phyloP scores from a whole-genome alignment of 441 rosid species.

The Kokia cookei region DNA sequence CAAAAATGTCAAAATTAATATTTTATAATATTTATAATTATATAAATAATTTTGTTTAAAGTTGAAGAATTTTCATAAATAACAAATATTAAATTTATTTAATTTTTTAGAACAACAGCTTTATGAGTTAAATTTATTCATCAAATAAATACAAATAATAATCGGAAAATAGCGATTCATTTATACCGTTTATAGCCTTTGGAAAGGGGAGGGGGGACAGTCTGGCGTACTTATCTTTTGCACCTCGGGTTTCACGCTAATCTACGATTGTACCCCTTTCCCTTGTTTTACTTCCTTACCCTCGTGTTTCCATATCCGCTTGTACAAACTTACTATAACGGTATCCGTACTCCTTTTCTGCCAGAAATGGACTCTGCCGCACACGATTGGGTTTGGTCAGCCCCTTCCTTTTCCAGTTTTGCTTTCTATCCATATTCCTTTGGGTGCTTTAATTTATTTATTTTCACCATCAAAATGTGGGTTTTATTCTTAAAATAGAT shows the following conservation, averaged over 20 bases:
- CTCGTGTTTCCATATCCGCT: background rate
- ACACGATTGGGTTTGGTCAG: background rate
- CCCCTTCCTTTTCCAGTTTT: background rate
- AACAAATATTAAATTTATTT: no score
- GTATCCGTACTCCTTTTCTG: slow-evolving; percentile 6
- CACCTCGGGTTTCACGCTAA: slow-evolving; percentile 21
- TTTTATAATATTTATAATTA: no score
- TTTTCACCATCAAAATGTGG: background rate
- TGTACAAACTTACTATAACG: background rate
- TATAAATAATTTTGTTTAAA: no score
- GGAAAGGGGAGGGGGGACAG: slow-evolving; percentile 56
- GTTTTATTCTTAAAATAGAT: background rate
- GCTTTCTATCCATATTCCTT: background rate
- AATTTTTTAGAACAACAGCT: no score
- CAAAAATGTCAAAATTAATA: no score
- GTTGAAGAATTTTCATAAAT: no score
- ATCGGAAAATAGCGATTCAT: background rate
- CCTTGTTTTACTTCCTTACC: slow-evolving; percentile 33
- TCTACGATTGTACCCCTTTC: slow-evolving; percentile 30
- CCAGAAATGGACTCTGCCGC: slow-evolving; percentile 14
- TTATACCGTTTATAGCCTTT: background rate
- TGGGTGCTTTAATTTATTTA: background rate
- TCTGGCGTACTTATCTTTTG: slow-evolving; percentile 41
- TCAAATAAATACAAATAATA: background rate
- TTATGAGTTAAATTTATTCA: no score